Evolutionary conservation across 2,329 filamentous ascomycete species (phyloP), one percentile per base, ranked within the genome.

Genomic region (Chrysoporthe puriensis): DNA sequence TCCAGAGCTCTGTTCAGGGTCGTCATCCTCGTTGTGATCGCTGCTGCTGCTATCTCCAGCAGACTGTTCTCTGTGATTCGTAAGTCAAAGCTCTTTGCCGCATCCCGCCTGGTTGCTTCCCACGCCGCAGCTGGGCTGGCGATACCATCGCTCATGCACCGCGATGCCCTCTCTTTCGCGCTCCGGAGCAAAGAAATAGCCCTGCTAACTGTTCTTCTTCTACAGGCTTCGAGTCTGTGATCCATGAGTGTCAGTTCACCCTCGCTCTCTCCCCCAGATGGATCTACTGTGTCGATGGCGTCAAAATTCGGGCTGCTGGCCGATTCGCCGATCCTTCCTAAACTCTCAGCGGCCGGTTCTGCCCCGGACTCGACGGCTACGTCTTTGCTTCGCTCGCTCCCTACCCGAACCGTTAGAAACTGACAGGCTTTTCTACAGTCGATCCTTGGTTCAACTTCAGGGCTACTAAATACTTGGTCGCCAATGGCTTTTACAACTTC

Each of bases 401-500:
- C n/a, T n/a, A 44, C 36, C 18, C 32, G 6, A 43, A 60, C 57
- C 52, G 73, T 44, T 63, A 21, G 18, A 44, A 16, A 70, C 76
- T 79, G 73, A 76, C 73, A 66, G 36, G 54, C 62, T 76, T 46
- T 58, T 8, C 57, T 26, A 26, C n/a, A 60, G 57, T 99, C 83
- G 96, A 99, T 82, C 96, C 96, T 46, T 99, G 96, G 96, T 99
- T 99, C 85, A 99, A 99, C 82, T 99, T 99, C 82, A 88, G 96
- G 80, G 96, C 96, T 73, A 98, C 96, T 66, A 98, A 98, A 82
- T 98, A 99, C 77, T 88, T 99, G 66, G 93, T 99, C 66, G 88
- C 95, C 77, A 89, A 99, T 89, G 96, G 96, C 75, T 98, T 99
- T 83, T 96, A 97, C 81, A 94, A 92, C 80, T 99, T 99, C 79